Conservation (phyloP, 441 rosid genomes). For the Syzygium malaccense region DNA sequence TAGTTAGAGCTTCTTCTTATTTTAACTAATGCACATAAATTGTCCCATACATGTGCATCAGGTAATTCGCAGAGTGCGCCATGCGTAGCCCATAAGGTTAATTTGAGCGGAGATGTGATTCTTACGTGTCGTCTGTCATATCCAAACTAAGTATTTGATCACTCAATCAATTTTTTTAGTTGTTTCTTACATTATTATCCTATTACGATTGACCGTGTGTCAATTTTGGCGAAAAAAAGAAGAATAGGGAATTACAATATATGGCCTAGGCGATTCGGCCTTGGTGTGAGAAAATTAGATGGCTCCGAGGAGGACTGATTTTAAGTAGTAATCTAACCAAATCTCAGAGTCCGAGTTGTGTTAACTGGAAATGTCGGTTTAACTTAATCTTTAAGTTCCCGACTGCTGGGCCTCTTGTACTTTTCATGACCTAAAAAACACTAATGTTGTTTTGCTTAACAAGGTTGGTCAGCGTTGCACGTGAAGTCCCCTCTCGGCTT, state of each 20-base stretch:
- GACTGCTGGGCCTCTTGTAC: not conserved
- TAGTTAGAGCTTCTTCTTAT: not conserved
- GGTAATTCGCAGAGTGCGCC: accelerated
- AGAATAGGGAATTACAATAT: not conserved
- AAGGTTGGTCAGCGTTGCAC: not conserved
- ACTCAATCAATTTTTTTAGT: too few species aligned
- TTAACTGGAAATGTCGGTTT: not conserved
- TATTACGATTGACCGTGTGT: not conserved
- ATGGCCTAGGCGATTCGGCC: not conserved
- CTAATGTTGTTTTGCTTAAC: not conserved
- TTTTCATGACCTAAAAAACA: not conserved
- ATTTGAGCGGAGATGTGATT: not conserved
- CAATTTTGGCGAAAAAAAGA: not conserved
- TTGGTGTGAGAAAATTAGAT: not conserved
- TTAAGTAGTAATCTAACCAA: not conserved
- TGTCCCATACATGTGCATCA: not conserved
- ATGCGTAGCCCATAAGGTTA: not conserved
- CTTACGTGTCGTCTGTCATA: not conserved
- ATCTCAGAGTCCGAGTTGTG: not conserved
- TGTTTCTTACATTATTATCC: accelerated
- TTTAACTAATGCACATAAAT: not conserved
- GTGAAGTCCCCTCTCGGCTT: not conserved
- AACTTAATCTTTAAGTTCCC: not conserved
- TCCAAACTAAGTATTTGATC: not conserved
- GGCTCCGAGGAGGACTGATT: not conserved